These are phyloP conservation scores for Penicillium roqueforti DNA, from an alignment of 495 filamentous ascomycete genomes.

Conservation along the genomic window DNA sequence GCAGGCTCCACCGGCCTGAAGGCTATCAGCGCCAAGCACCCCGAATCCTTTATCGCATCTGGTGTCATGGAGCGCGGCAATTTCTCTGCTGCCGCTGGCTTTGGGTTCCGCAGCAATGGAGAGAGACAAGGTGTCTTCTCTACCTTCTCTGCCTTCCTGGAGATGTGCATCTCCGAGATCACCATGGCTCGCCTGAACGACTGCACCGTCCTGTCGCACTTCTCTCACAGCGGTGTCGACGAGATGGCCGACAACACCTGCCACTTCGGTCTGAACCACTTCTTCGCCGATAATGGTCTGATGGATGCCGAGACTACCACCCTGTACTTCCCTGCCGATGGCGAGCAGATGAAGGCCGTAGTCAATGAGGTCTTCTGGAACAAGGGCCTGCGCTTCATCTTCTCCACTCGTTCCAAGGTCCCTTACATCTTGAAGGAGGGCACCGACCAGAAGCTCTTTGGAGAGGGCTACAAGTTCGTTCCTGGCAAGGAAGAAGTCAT, in stretches of 20 bases:
- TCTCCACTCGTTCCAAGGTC: constrained; percentile 40
- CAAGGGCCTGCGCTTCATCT: constrained; percentile 36
- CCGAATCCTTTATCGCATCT: constrained; percentile 33
- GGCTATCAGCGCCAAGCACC: constrained; percentile 31
- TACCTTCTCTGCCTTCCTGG: constrained; percentile 40
- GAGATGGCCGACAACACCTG: constrained; percentile 45
- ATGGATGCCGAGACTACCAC: constrained; percentile 31
- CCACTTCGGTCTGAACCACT: constrained; percentile 41
- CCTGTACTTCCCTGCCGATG: constrained; percentile 41
- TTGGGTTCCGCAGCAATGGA: constrained; percentile 39
- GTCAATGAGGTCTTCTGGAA: constrained; percentile 37
- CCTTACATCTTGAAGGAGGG: constrained; percentile 40
- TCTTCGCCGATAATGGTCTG: constrained; percentile 41
- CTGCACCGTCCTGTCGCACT: constrained; percentile 39
- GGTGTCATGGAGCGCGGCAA: constrained; percentile 43
- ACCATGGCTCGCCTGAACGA: constrained; percentile 41
- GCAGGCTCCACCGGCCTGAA: constrained; percentile 41
- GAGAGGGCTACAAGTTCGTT: constrained; percentile 35
- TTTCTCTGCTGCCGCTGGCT: constrained; percentile 39
- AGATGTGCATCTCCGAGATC: constrained; percentile 41
- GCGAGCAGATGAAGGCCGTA: constrained; percentile 44
- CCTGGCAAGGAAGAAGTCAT: constrained; percentile 40
- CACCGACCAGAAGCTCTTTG: constrained; percentile 34
- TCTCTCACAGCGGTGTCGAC: constrained; percentile 40
- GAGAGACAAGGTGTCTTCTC: constrained; percentile 40